These are phyloP conservation scores for Leccinum sublutescens DNA, from an alignment of 768 basidiomycete species.

Conservation along the genomic window DNA sequence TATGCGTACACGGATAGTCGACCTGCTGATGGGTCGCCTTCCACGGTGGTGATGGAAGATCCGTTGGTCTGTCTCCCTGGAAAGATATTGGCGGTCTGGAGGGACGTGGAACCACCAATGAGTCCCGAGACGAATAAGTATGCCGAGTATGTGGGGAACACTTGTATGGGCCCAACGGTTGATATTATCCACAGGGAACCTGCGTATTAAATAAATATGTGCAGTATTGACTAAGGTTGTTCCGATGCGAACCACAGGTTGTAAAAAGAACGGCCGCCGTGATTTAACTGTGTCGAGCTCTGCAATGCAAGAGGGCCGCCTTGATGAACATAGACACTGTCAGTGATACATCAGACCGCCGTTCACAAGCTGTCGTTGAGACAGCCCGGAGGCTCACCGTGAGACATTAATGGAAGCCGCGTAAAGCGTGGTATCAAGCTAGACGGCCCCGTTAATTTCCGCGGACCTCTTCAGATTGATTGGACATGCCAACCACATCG, in stretches of 20 bases:
- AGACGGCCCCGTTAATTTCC: background rate
- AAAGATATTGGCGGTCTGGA: conserved; percentile 48
- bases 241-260: conserved; percentile 40
- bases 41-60: conserved; percentile 49
- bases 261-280: conserved; percentile 47
- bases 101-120: conserved; percentile 43
- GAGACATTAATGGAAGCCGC: conserved; percentile 45
- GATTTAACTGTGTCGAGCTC: conserved; percentile 48
- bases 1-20: conserved; percentile 52
- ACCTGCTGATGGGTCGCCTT: conserved; percentile 46
- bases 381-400: conserved; percentile 28
- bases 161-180: conserved; percentile 29
- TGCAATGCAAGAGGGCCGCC: conserved; percentile 52
- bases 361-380: background rate
- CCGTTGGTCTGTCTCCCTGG: conserved; percentile 52
- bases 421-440: conserved; percentile 22
- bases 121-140: conserved; percentile 51
- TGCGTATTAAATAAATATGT: conserved; percentile 13
- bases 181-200: conserved; percentile 36
- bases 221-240: background rate
- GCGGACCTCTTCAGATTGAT: background rate
- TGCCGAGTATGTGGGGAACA: conserved; percentile 52
- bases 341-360: background rate
- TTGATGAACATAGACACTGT: conserved; percentile 51
- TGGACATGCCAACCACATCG: conserved; percentile 48